Conservation (phyloP, 148 eudicot species). For the Chenopodium quinoa region DNA sequence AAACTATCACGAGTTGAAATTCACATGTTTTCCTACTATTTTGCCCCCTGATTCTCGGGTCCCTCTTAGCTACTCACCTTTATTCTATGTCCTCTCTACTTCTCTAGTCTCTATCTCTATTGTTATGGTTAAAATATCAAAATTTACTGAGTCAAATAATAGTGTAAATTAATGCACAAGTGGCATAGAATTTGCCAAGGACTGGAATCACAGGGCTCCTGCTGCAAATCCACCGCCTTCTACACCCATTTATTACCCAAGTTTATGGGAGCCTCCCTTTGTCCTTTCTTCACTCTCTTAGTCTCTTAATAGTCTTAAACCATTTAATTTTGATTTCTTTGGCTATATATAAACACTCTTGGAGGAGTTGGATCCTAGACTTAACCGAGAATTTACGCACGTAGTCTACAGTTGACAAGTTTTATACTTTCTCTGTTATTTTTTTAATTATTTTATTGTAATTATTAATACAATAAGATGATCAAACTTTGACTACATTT, state of each 20-base stretch:
- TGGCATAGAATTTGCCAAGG: background rate
- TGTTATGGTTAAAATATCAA: background rate
- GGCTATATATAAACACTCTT: background rate
- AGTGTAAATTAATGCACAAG: background rate
- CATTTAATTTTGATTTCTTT: background rate
- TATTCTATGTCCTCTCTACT: slow-evolving; percentile 33
- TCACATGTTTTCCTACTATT: slow-evolving; percentile 46
- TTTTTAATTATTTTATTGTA: no score
- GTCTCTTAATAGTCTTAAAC: no score
- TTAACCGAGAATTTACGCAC: no score
- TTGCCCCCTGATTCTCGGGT: slow-evolving; percentile 30
- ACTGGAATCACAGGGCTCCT: slow-evolving; percentile 21
- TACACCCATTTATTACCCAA: slow-evolving; percentile 17
- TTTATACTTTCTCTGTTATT: no score
- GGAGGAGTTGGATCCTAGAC: no score
- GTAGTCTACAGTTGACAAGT: no score
- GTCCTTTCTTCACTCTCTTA: background rate
- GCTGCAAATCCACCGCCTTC: background rate
- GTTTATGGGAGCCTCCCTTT: background rate
- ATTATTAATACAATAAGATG: no score
- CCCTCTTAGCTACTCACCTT: slow-evolving; percentile 29
- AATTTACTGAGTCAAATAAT: no score
- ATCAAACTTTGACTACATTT: no score
- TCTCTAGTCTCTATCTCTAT: background rate
- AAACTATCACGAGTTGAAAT: slow-evolving; percentile 44